Percentiles rank a stretch among this genome's conserved stretches.
These are phyloP conservation scores for Amphicarpaea edgeworthii DNA, from an alignment of 306 rosid species.

Conservation along the genomic window DNA sequence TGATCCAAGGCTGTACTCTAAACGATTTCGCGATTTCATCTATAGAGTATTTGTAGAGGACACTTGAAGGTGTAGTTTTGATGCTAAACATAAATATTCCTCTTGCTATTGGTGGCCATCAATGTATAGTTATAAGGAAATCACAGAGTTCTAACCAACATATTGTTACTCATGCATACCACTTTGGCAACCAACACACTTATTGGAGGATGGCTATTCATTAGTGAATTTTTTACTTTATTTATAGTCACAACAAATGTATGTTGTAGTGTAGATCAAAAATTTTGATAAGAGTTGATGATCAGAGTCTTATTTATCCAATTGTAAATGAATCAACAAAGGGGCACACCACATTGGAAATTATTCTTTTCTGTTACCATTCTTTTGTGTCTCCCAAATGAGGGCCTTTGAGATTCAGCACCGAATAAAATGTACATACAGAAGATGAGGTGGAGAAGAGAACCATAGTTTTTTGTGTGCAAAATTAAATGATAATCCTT, in stretches of 20 bases:
- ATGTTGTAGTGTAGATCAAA: conserved; percentile 53
- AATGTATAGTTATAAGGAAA: conserved; percentile 55
- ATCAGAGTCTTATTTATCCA: conserved; percentile 29
- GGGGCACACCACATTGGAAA: conserved; percentile 30
- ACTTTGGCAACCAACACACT: conserved; percentile 42
- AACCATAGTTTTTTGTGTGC: neutral
- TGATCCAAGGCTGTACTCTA: conserved; percentile 94
- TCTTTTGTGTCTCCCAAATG: conserved; percentile 5
- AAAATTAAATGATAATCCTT: neutral
- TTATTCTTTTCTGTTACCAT: conserved; percentile 30
- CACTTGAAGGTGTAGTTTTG: conserved; percentile 56
- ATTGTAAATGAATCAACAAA: conserved; percentile 49
- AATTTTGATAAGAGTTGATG: conserved; percentile 35
- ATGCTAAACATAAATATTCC: conserved; percentile 49
- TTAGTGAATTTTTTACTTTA: conserved; percentile 25
- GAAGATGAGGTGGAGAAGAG: neutral
- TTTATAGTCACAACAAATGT: conserved; percentile 40
- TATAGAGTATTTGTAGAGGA: conserved; percentile 90
- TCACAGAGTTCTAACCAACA: conserved; percentile 47
- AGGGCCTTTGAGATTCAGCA: conserved; percentile 12
- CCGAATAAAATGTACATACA: neutral
- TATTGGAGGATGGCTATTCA: conserved; percentile 45
- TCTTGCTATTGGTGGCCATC: conserved; percentile 46
- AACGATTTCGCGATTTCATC: conserved; percentile 94
- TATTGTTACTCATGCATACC: conserved; percentile 24